These are phyloP conservation scores for Taphrina confusa DNA, from an alignment of 1,139 yeast genomes.

Conservation along the genomic window DNA sequence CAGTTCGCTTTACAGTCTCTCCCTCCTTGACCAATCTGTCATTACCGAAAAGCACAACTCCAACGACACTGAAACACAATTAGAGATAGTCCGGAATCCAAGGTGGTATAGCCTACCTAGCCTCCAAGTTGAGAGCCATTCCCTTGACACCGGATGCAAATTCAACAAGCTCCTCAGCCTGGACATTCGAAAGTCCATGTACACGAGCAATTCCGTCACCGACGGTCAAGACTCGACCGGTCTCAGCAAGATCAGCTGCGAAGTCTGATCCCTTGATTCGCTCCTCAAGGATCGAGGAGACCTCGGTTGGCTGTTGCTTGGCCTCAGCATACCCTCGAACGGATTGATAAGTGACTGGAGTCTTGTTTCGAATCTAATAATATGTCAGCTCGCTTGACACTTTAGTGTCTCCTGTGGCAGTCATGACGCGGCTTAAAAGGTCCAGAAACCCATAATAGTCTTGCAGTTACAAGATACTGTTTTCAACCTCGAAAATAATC, in stretches of 20 bases:
- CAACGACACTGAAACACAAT: slow-evolving; percentile 63
- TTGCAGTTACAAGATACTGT: background rate
- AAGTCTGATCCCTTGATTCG: slow-evolving; percentile 99
- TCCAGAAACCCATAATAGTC: background rate
- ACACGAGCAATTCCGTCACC: slow-evolving; percentile 99
- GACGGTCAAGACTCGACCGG: slow-evolving; percentile 98
- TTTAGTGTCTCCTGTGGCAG: too few species aligned
- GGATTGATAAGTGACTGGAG: slow-evolving; percentile 27
- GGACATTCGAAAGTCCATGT: slow-evolving; percentile 98
- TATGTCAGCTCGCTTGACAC: slow-evolving; percentile 8
- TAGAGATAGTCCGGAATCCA: background rate
- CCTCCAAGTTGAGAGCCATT: slow-evolving; percentile 99
- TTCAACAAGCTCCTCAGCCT: slow-evolving; percentile 99
- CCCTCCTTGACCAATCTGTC: slow-evolving; percentile 99
- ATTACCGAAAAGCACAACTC: slow-evolving; percentile 99
- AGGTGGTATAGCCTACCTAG: slow-evolving; percentile 56
- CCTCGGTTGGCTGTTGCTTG: slow-evolving; percentile 99
- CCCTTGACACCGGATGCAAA: slow-evolving; percentile 99
- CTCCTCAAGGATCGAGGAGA: slow-evolving; percentile 97
- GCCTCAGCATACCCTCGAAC: slow-evolving; percentile 59
- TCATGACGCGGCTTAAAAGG: slow-evolving; percentile 6
- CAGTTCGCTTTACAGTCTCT: slow-evolving; percentile 99
- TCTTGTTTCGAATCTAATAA: slow-evolving; percentile 30
- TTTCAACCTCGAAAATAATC: too few species aligned
- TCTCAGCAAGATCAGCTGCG: slow-evolving; percentile 97